phyloP scores from a whole-genome alignment of 495 filamentous ascomycete species.

The Jackrogersella minutella region DNA sequence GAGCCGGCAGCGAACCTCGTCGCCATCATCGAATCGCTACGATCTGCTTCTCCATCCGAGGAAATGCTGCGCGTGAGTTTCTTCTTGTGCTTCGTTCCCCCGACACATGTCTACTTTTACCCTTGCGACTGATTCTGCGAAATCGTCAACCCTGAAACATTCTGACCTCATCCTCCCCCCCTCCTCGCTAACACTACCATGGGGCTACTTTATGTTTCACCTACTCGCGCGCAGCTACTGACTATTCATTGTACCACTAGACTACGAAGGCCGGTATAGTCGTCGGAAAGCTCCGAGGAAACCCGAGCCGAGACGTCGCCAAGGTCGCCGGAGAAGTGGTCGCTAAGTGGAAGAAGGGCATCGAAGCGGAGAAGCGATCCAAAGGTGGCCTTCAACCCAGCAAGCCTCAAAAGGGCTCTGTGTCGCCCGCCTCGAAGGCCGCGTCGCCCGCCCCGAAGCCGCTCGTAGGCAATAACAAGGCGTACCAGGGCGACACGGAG shows the following conservation, averaged over 20 bases:
- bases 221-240: background rate
- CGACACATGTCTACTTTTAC: conserved; percentile 1
- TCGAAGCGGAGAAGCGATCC: conserved; percentile 71
- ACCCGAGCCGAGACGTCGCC: conserved; percentile 78
- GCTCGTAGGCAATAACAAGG: conserved; percentile 58
- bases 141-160: background rate
- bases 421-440: conserved; percentile 46
- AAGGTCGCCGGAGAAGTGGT: conserved; percentile 81
- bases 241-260: conserved; percentile 44
- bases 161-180: background rate
- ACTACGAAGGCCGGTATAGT: conserved; percentile 90
- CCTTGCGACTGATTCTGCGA: background rate
- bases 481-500: conserved; percentile 73
- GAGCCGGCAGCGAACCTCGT: conserved; percentile 72
- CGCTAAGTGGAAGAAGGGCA: conserved; percentile 82
- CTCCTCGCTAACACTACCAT: background rate
- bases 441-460: conserved; percentile 54
- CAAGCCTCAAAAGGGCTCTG: conserved; percentile 43
- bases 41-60: conserved; percentile 83
- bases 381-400: conserved; percentile 60
- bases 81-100: background rate
- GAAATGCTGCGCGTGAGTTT: conserved; percentile 75
- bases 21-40: conserved; percentile 75
- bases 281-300: conserved; percentile 81
- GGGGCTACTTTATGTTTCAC: background rate